Percentiles rank a stretch among this genome's conserved stretches.
These are phyloP conservation scores for Brassica carinata DNA, from an alignment of 345 rosid genomes.

Conservation along the genomic window DNA sequence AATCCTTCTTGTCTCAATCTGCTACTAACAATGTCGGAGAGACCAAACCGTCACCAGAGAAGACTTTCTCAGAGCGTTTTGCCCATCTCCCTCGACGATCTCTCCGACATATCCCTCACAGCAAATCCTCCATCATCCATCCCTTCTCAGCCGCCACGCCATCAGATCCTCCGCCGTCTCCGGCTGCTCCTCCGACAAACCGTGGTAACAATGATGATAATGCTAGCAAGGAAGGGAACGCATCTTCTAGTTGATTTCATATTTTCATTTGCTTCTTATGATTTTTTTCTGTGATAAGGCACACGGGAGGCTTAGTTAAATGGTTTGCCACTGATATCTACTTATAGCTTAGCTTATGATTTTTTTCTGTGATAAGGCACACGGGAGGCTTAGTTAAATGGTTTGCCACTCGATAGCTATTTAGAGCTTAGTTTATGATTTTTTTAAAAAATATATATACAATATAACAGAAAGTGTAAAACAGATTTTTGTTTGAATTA, in stretches of 20 bases:
- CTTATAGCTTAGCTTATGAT: no score
- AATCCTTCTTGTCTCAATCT: slow-evolving; percentile 29
- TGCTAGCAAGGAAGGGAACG: slow-evolving; percentile 29
- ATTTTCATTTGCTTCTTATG: not conserved
- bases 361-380: no score
- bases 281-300: no score
- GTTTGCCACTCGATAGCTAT: no score
- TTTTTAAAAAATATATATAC: no score
- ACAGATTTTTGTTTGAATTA: no score
- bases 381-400: no score
- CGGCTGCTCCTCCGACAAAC: slow-evolving; percentile 30
- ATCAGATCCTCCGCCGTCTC: slow-evolving; percentile 40
- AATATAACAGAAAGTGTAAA: no score
- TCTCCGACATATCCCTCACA: slow-evolving; percentile 31
- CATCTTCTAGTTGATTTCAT: slow-evolving; percentile 31
- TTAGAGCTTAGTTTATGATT: no score
- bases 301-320: no score
- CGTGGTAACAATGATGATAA: slow-evolving; percentile 17
- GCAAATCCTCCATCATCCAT: slow-evolving; percentile 16
- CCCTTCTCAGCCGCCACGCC: slow-evolving; percentile 32
- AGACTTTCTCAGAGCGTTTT: slow-evolving; percentile 40
- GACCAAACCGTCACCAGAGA: slow-evolving; percentile 42
- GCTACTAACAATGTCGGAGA: slow-evolving; percentile 37
- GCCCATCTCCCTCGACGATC: slow-evolving; percentile 32
- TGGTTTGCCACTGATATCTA: no score